Percentiles rank a stretch among this genome's conserved stretches.
phyloP scores from a whole-genome alignment of 768 basidiomycete species.

The Porphyrellus cyaneotinctus region DNA sequence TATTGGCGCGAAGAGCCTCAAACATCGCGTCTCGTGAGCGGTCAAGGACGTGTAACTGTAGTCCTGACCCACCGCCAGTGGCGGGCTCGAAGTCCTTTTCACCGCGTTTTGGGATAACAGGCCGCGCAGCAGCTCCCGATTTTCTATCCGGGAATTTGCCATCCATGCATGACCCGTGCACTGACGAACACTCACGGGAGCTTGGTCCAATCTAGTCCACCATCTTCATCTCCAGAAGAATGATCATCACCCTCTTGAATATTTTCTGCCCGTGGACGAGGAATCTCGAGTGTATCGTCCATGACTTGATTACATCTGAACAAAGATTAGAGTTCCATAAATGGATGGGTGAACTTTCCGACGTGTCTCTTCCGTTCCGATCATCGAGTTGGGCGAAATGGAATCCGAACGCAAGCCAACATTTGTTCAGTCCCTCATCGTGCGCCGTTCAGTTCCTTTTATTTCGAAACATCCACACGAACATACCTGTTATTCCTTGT shows the following conservation, averaged over 20 bases:
- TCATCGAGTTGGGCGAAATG: slow-evolving; percentile 20
- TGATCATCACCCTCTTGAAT: slow-evolving; percentile 34
- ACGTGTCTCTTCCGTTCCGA: slow-evolving; percentile 3
- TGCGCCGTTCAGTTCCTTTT: slow-evolving; percentile 27
- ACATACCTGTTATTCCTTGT: slow-evolving; percentile 9
- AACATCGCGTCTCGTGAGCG: slow-evolving; percentile 84
- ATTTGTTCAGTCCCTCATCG: slow-evolving; percentile 45
- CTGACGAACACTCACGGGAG: slow-evolving; percentile 45
- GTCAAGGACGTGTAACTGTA: slow-evolving; percentile 80
- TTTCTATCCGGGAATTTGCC: slow-evolving; percentile 13
- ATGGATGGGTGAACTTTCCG: neutral
- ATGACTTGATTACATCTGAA: slow-evolving; percentile 32
- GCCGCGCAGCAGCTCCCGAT: slow-evolving; percentile 38
- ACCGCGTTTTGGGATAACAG: slow-evolving; percentile 89
- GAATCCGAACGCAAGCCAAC: slow-evolving; percentile 34
- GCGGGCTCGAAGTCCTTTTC: slow-evolving; percentile 97
- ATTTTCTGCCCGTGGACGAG: slow-evolving; percentile 18
- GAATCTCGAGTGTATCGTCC: slow-evolving; percentile 60
- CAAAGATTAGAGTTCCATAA: slow-evolving; percentile 10
- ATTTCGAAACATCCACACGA: slow-evolving; percentile 5
- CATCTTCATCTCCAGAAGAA: slow-evolving; percentile 73
- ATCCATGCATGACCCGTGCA: slow-evolving; percentile 5
- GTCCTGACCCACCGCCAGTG: slow-evolving; percentile 55
- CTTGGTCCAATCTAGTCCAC: slow-evolving; percentile 79
- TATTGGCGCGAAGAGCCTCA: slow-evolving; percentile 65